phyloP scores from a whole-genome alignment of 2,329 filamentous ascomycete genomes.

The Diaporthe sp. region DNA sequence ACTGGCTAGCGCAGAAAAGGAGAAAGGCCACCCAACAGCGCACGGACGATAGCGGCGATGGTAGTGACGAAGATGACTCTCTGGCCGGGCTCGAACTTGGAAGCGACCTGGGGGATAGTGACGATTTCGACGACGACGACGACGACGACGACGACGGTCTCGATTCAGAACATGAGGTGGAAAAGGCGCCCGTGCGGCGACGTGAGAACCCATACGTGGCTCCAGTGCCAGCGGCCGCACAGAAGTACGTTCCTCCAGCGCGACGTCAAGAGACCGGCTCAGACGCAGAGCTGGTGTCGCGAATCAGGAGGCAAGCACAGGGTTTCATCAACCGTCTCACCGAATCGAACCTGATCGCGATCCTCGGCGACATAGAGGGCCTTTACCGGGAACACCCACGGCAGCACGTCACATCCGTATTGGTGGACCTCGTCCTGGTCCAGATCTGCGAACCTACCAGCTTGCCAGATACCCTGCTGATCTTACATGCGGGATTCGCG shows the following conservation, averaged over 20 bases:
- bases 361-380: conserved; percentile 84
- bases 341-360: conserved; percentile 88
- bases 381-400: conserved; percentile 87
- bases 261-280: conserved; percentile 74
- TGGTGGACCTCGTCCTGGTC: conserved; percentile 83
- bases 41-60: conserved; percentile 44
- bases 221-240: conserved; percentile 69
- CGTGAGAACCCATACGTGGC: conserved; percentile 90
- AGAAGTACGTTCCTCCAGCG: conserved; percentile 89
- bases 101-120: conserved; percentile 45
- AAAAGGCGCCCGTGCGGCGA: conserved; percentile 49
- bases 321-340: conserved; percentile 94
- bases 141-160: conserved; percentile 52
- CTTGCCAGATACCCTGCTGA: conserved; percentile 89
- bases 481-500: conserved; percentile 90
- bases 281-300: conserved; percentile 75
- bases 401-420: conserved; percentile 86
- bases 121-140: conserved; percentile 49
- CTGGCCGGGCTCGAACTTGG: conserved; percentile 47
- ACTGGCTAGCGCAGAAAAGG: conserved; percentile 72
- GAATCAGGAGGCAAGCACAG: conserved; percentile 84
- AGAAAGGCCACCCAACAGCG: conserved; percentile 55
- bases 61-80: conserved; percentile 46
- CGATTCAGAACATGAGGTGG: conserved; percentile 50
- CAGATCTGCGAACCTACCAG: conserved; percentile 83